A percentile compares a stretch with the other conserved stretches of the same genome.
Evolutionary conservation across 192 early-diverging fungal species (phyloP).

Genomic region (Kappamyces sp.): DNA sequence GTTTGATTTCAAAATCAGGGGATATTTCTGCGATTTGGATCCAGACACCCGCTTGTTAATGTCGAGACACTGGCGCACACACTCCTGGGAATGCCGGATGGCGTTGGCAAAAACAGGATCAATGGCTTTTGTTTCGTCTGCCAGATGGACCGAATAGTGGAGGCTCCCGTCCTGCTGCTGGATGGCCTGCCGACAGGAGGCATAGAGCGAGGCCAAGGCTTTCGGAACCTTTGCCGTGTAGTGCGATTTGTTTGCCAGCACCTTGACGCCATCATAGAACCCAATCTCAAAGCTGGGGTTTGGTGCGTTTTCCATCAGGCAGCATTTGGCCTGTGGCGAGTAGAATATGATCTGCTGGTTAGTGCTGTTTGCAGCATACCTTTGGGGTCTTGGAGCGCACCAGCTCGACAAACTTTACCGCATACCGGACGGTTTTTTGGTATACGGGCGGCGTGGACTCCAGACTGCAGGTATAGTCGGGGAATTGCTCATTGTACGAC

Average conservation of each 20-base stretch:
- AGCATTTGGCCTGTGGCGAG: conserved; percentile 66
- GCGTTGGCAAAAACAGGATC: conserved; percentile 6
- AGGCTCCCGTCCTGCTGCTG: neutral
- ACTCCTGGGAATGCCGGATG: conserved; percentile 45
- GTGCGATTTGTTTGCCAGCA: conserved; percentile 30
- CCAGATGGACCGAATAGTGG: conserved; percentile 10
- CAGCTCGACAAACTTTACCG: conserved; percentile 45
- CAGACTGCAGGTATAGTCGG: neutral
- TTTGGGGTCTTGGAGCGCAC: conserved; percentile 58
- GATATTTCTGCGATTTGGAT: conserved; percentile 18
- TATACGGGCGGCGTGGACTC: neutral
- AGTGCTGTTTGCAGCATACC: conserved; percentile 20
- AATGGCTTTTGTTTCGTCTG: neutral
- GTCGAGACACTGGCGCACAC: conserved; percentile 42
- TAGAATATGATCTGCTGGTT: conserved; percentile 47
- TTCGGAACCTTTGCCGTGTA: conserved; percentile 34
- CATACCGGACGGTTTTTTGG: conserved; percentile 36
- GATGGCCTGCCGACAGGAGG: neutral
- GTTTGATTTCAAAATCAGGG: conserved; percentile 45
- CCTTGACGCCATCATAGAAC: conserved; percentile 60
- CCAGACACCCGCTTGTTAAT: conserved; percentile 29
- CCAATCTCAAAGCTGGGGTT: conserved; percentile 51
- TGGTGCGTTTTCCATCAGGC: conserved; percentile 63
- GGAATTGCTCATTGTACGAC: neutral
- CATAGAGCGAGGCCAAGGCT: conserved; percentile 19